phyloP scores from a whole-genome alignment of 2,329 filamentous ascomycete species.

The Cyphellophora attinorum region DNA sequence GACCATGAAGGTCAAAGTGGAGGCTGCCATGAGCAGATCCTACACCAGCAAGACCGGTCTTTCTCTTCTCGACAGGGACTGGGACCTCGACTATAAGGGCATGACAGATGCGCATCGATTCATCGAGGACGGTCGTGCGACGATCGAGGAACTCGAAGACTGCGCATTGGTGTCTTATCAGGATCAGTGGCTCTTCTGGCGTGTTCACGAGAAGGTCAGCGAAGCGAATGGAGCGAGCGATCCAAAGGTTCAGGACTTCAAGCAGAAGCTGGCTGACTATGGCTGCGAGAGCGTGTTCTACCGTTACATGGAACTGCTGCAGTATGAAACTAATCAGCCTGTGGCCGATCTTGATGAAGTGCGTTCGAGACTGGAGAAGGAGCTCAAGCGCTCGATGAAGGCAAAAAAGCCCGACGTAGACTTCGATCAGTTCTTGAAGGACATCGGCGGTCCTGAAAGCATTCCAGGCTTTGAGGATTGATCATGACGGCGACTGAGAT shows the following conservation, averaged over 20 bases:
- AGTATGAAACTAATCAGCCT: slow-evolving; percentile 71
- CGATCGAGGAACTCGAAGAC: slow-evolving; percentile 58
- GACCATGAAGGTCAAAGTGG: slow-evolving; percentile 46
- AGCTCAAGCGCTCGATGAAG: not conserved
- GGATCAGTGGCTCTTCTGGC: slow-evolving; percentile 60
- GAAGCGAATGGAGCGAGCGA: slow-evolving; percentile 32
- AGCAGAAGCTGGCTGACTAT: slow-evolving; percentile 62
- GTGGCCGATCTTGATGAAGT: slow-evolving; percentile 30
- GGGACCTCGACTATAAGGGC: slow-evolving; percentile 75
- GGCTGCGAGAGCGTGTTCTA: slow-evolving; percentile 87
- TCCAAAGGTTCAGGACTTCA: slow-evolving; percentile 70
- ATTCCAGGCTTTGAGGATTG: not conserved
- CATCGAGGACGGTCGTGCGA: slow-evolving; percentile 42
- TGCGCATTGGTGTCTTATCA: slow-evolving; percentile 50
- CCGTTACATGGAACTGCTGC: slow-evolving; percentile 84
- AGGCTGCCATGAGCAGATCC: slow-evolving; percentile 59
- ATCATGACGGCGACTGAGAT: too few species aligned
- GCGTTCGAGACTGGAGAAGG: not conserved
- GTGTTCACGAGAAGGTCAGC: slow-evolving; percentile 37
- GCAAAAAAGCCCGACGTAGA: not conserved
- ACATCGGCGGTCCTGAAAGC: not conserved
- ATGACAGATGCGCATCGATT: slow-evolving; percentile 68
- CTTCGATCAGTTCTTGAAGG: not conserved
- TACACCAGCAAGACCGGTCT: slow-evolving; percentile 77
- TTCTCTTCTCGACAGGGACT: slow-evolving; percentile 71